Evolutionary conservation across 2,329 filamentous ascomycete genomes (phyloP), one percentile per base, ranked within the genome.

Genomic region (Calonectria leucothoes): DNA sequence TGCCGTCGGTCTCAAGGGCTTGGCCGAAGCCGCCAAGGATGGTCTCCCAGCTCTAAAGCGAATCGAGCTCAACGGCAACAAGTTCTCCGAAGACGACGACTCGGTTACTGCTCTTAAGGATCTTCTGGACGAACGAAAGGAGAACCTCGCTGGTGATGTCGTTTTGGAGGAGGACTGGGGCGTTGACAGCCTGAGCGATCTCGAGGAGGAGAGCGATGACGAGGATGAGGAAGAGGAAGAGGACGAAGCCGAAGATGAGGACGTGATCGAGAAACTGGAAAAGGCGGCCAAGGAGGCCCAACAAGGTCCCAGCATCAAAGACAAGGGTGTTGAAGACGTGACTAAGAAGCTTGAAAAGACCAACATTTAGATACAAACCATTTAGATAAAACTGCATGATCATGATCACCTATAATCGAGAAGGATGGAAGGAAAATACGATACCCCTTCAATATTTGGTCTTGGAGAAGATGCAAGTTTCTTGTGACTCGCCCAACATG

Each of bases 51-150:
- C 90, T 15, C 87, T 99, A 77, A 94, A 93, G 86, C 93, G 96
- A 80, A 91, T 99, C 64, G 97, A 98, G 86, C 87, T 99, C 77
- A 98, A 99, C 83, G 97, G 97, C 65, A 99, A 99, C 88, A 97
- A 95, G 82, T 98, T 99, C 80, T 88, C 90, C 11, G 96, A 98
- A 84, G 95, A 98, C 3, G 95, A 98, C 79, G 88, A 91, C 59
- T 91, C 91, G 33, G 89, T 98, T 51, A 85, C 91, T 74, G 88
- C 88, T 27, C 87, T 98, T 57, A 91, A 92, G 77, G 90, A 92
- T 66, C 87, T 97, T 33, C 88, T 98, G 31, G 93, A 95, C 72
- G 90, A 91, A 81, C 92, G 95, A 76, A 96, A 96, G 86, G 94
- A 96, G 82, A 92, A 93, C 77, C 81, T 91, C 4, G 93, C 89